A percentile compares a stretch with the other conserved stretches of the same genome.
These are phyloP conservation scores for Saccharomycopsis vini DNA, from an alignment of 805 yeast genomes.

Conservation along the genomic window DNA sequence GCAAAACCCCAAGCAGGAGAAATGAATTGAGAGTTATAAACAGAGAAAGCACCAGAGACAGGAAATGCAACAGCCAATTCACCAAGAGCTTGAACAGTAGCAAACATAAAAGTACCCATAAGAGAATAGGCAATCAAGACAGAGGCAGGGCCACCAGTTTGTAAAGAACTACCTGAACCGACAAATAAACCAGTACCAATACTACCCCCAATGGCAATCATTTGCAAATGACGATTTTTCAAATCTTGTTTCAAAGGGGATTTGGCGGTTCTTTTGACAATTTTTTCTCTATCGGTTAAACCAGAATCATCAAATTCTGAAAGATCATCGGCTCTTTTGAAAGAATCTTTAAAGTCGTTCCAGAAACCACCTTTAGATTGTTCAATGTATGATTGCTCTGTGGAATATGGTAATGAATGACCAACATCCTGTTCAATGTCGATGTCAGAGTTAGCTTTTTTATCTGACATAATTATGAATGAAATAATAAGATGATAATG, in stretches of 20 bases:
- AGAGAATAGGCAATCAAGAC: conserved; percentile 47
- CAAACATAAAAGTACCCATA: conserved; percentile 47
- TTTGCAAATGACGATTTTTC: conserved; percentile 49
- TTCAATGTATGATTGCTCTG: not conserved
- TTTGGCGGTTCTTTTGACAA: conserved; percentile 32
- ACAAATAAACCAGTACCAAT: conserved; percentile 67
- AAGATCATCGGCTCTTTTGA: conserved; percentile 29
- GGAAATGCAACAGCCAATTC: conserved; percentile 47
- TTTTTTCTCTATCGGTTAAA: conserved; percentile 32
- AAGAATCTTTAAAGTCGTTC: conserved; percentile 33
- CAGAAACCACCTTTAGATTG: not conserved
- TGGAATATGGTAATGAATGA: conserved; percentile 10
- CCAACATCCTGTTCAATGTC: conserved; percentile 19
- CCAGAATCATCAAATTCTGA: conserved; percentile 17
- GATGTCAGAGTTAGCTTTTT: conserved; percentile 17
- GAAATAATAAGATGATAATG: not conserved
- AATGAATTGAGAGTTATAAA: conserved; percentile 41
- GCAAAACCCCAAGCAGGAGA: conserved; percentile 52
- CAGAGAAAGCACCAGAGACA: conserved; percentile 44
- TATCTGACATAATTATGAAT: conserved; percentile 16
- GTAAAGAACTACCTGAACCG: conserved; percentile 53
- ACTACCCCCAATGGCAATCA: conserved; percentile 65
- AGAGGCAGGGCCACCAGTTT: conserved; percentile 58
- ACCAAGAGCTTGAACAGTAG: conserved; percentile 50
- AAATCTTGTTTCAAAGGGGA: conserved; percentile 48